These are phyloP conservation scores for Cenchrus americanus DNA, from an alignment of 176 grass and related monocot genomes.

Conservation along the genomic window DNA sequence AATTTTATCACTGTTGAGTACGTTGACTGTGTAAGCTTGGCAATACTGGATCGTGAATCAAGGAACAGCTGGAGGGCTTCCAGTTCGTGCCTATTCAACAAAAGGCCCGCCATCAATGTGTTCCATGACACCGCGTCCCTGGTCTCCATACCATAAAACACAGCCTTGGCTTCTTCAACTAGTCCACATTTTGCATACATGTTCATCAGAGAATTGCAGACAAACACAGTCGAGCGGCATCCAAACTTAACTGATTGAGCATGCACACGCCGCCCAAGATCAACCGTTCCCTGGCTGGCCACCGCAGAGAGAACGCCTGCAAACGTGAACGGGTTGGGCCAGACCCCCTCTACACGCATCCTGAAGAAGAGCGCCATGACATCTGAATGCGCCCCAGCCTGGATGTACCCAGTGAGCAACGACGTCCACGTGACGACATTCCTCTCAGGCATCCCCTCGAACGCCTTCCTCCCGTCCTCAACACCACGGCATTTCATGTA, in stretches of 20 bases:
- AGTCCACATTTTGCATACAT: conserved; percentile 66
- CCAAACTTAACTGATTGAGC: conserved; percentile 62
- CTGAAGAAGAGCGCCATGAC: conserved; percentile 53
- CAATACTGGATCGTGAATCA: conserved; percentile 38
- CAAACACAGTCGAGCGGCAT: conserved; percentile 16
- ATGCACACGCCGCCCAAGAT: conserved; percentile 44
- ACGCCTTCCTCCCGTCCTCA: conserved; percentile 34
- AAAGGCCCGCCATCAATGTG: conserved; percentile 55
- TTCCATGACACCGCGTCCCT: conserved; percentile 73
- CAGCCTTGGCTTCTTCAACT: conserved; percentile 51
- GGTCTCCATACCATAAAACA: conserved; percentile 59
- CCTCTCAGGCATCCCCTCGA: conserved; percentile 51
- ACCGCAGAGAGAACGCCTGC: conserved; percentile 45
- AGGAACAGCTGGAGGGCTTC: conserved; percentile 64
- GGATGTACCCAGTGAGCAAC: conserved; percentile 39
- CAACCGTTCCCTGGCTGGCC: conserved; percentile 27
- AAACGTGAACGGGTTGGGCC: conserved; percentile 49
- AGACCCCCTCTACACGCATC: conserved; percentile 51
- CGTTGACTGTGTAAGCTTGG: conserved; percentile 54
- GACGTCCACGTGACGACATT: conserved; percentile 59
- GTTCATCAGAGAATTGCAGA: conserved; percentile 71
- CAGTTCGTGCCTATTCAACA: conserved; percentile 49
- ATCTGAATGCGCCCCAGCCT: not conserved
- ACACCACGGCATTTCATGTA: conserved; percentile 49
- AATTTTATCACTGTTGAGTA: conserved; percentile 72